Base-by-base conservation (phyloP, 495 filamentous ascomycete genomes). In the Paragyromitra xinjiangensis region DNA sequence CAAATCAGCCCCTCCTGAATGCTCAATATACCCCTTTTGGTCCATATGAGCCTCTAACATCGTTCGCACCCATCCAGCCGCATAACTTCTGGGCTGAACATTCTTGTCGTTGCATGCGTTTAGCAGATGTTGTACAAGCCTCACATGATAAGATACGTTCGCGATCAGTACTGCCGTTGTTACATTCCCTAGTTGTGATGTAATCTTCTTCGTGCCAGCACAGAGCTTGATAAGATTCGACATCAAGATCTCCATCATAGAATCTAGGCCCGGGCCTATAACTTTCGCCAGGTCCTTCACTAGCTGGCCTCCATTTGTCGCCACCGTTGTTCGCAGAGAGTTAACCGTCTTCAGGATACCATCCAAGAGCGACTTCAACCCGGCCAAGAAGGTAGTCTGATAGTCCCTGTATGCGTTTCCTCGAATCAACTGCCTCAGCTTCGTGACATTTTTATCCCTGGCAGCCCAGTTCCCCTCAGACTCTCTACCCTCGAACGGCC, bases 101-200 rank as follows among this genome's bases (percentile, higher is more conserved):
- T 97, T 98, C 85, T 97, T 99, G 82, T 98, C 95, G 81, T 94
- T 91, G 65, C 87, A 90, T 37, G 96, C 94, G 69, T 83, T 84
- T 83, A 88, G 89, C 42, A 98, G 85, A 79, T 98, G 94, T 79
- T 96, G 92, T 85, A 97, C 86, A 69, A 97, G 85, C 22, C 94
- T 91, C 67, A 86, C 82, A 66, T 89, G 93, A 83, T 93, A 98
- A 0, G 93, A 91, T 26, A 92, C 91, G 81, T 91, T 90, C 44
- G 87, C 86, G 72, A 99, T 88, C 70, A 98, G 89, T 16, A 87
- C 87, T 73, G 93, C 90, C 8, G 95, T 90, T 0, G 92, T 91
- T 1, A 85, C 82, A 83, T 96, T 93, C 44, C 92, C 94, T 73
- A 91, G 89, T 73, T 94, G 88, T 0, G 93, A 92, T 16, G 87